These are phyloP conservation scores for Lentinula raphanica DNA, from an alignment of 768 basidiomycete species.

Conservation along the genomic window DNA sequence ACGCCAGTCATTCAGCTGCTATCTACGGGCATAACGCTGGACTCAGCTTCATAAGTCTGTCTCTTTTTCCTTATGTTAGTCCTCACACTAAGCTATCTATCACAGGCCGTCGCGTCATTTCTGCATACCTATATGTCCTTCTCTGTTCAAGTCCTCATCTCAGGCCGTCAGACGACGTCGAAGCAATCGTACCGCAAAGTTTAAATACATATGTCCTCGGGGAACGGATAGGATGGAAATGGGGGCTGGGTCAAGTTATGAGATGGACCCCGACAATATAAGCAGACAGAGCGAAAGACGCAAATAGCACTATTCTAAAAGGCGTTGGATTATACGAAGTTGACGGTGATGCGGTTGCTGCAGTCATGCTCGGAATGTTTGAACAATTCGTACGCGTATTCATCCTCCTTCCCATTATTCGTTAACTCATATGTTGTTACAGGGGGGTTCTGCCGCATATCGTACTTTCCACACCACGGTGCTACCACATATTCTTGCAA, in stretches of 20 bases:
- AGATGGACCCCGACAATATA: conserved; percentile 66
- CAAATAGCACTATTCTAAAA: conserved; percentile 33
- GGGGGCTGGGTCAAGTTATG: conserved; percentile 69
- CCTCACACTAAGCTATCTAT: neutral
- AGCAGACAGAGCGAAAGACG: conserved; percentile 25
- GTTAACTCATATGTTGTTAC: conserved; percentile 3
- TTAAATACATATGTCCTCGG: conserved; percentile 71
- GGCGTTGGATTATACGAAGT: conserved; percentile 73
- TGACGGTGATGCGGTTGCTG: conserved; percentile 71
- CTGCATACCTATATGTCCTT: conserved; percentile 71
- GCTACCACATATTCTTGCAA: conserved; percentile 36
- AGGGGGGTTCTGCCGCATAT: conserved; percentile 46
- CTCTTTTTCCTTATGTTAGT: neutral
- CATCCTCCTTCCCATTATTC: neutral
- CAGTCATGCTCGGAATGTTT: conserved; percentile 70
- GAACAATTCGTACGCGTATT: conserved; percentile 68
- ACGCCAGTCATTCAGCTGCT: conserved; percentile 67
- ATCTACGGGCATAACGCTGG: conserved; percentile 67
- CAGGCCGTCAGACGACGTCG: conserved; percentile 47
- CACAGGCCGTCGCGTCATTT: conserved; percentile 70
- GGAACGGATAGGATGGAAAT: conserved; percentile 67
- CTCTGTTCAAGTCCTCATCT: conserved; percentile 50
- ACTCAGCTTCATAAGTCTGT: conserved; percentile 67
- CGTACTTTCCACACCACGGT: conserved; percentile 46
- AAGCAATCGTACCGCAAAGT: conserved; percentile 49